Conservation (phyloP, 2,329 filamentous ascomycete species). For the Nemania sp. region DNA sequence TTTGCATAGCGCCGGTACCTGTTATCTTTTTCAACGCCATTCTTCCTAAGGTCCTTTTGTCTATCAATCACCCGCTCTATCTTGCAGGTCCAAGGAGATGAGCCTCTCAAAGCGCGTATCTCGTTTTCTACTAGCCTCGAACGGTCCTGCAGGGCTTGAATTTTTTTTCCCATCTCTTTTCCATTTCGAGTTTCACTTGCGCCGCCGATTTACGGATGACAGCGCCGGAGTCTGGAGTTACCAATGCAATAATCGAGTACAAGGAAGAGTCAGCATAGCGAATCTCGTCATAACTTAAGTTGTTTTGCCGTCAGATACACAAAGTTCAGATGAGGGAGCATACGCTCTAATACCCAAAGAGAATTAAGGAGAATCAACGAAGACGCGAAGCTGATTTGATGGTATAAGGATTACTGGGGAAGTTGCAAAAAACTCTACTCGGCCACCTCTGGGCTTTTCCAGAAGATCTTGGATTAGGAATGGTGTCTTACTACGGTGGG, state of each 20-base stretch:
- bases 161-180: no score
- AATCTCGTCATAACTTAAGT: slow-evolving; percentile 22
- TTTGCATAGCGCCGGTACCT: slow-evolving; percentile 29
- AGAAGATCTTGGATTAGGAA: slow-evolving; percentile 5
- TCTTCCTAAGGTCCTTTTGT: slow-evolving; percentile 14
- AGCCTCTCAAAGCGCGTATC: slow-evolving; percentile 16
- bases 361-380: slow-evolving; percentile 7
- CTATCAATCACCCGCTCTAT: slow-evolving; percentile 14
- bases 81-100: slow-evolving; percentile 22
- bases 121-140: slow-evolving; percentile 11
- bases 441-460: slow-evolving; percentile 7
- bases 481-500: slow-evolving; percentile 13
- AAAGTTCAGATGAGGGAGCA: slow-evolving; percentile 8
- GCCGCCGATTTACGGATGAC: slow-evolving; percentile 12
- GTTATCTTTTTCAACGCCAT: slow-evolving; percentile 19
- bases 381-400: slow-evolving; percentile 6
- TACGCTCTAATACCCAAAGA: slow-evolving; percentile 9
- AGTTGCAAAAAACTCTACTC: slow-evolving; percentile 13
- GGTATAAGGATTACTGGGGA: background rate
- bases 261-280: slow-evolving; percentile 12
- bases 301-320: slow-evolving; percentile 17
- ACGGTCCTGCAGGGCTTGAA: slow-evolving; percentile 18
- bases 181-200: slow-evolving; percentile 15
- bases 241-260: slow-evolving; percentile 18
- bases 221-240: slow-evolving; percentile 25